A percentile compares a stretch with the other conserved stretches of the same genome.
Conservation (phyloP, 805 yeast species). For the Yamadazyma ubonensis region DNA sequence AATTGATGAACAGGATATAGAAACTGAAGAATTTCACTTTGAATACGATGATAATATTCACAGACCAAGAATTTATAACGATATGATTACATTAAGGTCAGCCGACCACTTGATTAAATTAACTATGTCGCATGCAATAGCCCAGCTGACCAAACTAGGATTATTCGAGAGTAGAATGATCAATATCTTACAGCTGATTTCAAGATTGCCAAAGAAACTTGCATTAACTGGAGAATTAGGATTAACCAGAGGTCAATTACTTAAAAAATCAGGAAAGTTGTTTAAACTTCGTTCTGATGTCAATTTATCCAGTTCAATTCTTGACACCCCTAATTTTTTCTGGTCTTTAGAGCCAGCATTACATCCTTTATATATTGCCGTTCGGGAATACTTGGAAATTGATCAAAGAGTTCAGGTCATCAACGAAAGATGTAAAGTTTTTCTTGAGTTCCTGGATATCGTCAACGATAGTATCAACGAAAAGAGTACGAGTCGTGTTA, state of each 20-base stretch:
- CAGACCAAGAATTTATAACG: constrained; percentile 81
- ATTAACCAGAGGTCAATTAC: constrained; percentile 74
- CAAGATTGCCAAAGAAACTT: constrained; percentile 83
- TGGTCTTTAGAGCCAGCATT: constrained; percentile 95
- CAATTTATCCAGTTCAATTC: constrained; percentile 81
- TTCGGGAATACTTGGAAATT: constrained; percentile 89
- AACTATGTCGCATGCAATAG: constrained; percentile 94
- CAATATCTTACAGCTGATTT: constrained; percentile 74
- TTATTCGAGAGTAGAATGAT: constrained; percentile 91
- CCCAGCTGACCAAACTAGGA: constrained; percentile 90
- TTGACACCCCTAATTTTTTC: constrained; percentile 94
- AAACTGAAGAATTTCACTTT: constrained; percentile 83
- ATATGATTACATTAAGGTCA: constrained; percentile 84
- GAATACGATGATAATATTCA: constrained; percentile 64
- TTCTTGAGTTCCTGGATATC: constrained; percentile 88
- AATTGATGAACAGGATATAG: constrained; percentile 83
- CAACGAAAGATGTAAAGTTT: constrained; percentile 91
- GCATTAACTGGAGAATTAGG: constrained; percentile 91
- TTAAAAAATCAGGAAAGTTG: constrained; percentile 85
- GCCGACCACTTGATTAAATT: constrained; percentile 92
- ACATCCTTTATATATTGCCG: constrained; percentile 87
- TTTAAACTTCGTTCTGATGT: constrained; percentile 93
- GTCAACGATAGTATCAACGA: constrained; percentile 94
- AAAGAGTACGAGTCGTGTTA: constrained; percentile 84
- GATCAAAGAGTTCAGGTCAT: constrained; percentile 92